Base-by-base conservation (phyloP, 208 protist genomes). In the Leishmania martiniquensis region DNA sequence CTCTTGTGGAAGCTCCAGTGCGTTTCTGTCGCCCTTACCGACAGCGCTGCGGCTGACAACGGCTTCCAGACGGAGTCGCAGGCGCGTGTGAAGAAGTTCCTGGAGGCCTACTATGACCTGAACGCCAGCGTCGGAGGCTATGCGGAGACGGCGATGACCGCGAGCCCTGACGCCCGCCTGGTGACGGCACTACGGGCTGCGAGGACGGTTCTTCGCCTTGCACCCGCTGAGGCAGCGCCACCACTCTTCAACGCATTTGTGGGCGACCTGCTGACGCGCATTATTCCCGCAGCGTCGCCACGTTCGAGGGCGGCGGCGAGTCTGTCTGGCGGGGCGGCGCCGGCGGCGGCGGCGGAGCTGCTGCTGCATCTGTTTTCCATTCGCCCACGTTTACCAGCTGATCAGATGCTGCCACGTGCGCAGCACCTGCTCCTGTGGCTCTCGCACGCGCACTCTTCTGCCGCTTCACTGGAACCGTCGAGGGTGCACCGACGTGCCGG, bases 1-100 rank as follows among this genome's bases (percentile, higher is more conserved):
- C 74, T 84, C 37, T 39, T 84, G 80, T 84, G 80, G 80, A 69
- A 75, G 73, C 73, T 83, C 9, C 55, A 75, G 12, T 55, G 52
- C 45, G 57, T 63, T 2, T 45, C 67, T 3, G 71, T 15, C 0
- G 13, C 37, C 20, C 70, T 55, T 20, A 47, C 9, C 2, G 52
- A 12, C 15, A 3, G 37, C 5, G 13, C 37, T 29, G 32, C 70
- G 37, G 63, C 12, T 2, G 49, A 5, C 15, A 29, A 49, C 4
- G 45, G 32, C 45, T 7, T 42, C 15, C 0, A 32, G 17, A 20
- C 5, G 6, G 44, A 34, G n/a, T 44, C 66, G 20, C 45, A 70
- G 51, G 22, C 4, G 10, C 69, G 39, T 34, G 34, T 75, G 60
- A 45, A n/a, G 62, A 6, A 34, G 7, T 69, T 67, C 20, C 42